Base-by-base conservation (phyloP, 805 yeast species). In the Teunomyces cretensis region DNA sequence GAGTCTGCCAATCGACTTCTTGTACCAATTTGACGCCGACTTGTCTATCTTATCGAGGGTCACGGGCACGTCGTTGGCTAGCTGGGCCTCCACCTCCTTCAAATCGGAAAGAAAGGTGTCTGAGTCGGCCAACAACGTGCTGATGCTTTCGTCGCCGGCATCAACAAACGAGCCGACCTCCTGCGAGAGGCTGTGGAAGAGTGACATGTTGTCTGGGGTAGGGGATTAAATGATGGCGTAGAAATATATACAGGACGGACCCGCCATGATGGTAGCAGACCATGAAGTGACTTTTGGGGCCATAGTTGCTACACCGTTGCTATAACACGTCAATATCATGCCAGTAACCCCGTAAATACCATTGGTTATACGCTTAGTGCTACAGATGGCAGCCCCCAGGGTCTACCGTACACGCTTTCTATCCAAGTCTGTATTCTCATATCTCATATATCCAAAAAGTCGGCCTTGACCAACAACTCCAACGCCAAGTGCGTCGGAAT, bases 401-500 rank as follows among this genome's bases (percentile, higher is more conserved):
- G n/a, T n/a, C n/a, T n/a, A n/a, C n/a, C n/a, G n/a, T n/a, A n/a
- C n/a, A n/a, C n/a, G n/a, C n/a, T n/a, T n/a, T n/a, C n/a, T n/a
- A n/a, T n/a, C n/a, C n/a, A n/a, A n/a, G n/a, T n/a, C n/a, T n/a
- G n/a, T n/a, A n/a, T n/a, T n/a, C n/a, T n/a, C 33, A 13, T 36
- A 47, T 26, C 13, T 42, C 48, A 80, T 33, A 82, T 83, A 54
- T 88, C 92, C 55, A 89, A 67, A 61, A 80, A 92, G 61, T 94
- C 99, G 1, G 98, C 96, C 19, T 96, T 96, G 30, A 94, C 92
- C 37, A 94, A 66, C 53, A 92, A 68, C 60, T 94, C 98, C 49
- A 92, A 70, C 0, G 98, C 96, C 80, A 92, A 78, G 53, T 89
- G 97, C 0, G 97, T 91, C 1, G 98, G 97, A 2, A 94, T 81